A percentile compares a stretch with the other conserved stretches of the same genome.
Conservation (phyloP, 2,329 filamentous ascomycete species). For the Blumeriella jaapii region DNA sequence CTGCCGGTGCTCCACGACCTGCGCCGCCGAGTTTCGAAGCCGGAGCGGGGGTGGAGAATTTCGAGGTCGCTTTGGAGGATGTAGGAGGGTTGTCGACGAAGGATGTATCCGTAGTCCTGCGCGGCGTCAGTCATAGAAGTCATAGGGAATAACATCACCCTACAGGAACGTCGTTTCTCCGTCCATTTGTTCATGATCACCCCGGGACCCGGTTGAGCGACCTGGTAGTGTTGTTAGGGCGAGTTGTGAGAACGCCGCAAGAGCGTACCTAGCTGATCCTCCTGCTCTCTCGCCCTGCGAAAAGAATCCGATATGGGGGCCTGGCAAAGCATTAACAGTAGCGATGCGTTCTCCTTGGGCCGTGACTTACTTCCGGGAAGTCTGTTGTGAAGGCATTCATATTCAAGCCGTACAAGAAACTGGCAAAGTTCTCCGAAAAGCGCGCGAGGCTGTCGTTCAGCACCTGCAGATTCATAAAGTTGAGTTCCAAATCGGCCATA, state of each 20-base stretch:
- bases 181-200: constrained; percentile 31
- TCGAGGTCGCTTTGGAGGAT: constrained; percentile 38
- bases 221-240: constrained; percentile 16
- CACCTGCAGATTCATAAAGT: constrained; percentile 92
- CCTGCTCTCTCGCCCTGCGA: constrained; percentile 48
- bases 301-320: constrained; percentile 80
- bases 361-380: constrained; percentile 71
- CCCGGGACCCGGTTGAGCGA: constrained; percentile 26
- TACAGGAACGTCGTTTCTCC: constrained; percentile 78
- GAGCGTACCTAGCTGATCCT: constrained; percentile 36
- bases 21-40: constrained; percentile 20
- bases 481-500: constrained; percentile 91
- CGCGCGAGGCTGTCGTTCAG: constrained; percentile 91
- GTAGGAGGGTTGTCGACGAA: constrained; percentile 74
- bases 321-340: constrained; percentile 33
- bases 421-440: constrained; percentile 93
- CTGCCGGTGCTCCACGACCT: constrained; percentile 20
- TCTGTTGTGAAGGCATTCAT: constrained; percentile 99
- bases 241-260: constrained; percentile 2
- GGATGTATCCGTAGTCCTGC: constrained; percentile 78
- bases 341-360: background rate
- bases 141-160: constrained; percentile 23
- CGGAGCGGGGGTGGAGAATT: constrained; percentile 27
- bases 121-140: constrained; percentile 11
- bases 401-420: constrained; percentile 89